Conservation (phyloP, 345 rosid genomes). For the Salix purpurea region DNA sequence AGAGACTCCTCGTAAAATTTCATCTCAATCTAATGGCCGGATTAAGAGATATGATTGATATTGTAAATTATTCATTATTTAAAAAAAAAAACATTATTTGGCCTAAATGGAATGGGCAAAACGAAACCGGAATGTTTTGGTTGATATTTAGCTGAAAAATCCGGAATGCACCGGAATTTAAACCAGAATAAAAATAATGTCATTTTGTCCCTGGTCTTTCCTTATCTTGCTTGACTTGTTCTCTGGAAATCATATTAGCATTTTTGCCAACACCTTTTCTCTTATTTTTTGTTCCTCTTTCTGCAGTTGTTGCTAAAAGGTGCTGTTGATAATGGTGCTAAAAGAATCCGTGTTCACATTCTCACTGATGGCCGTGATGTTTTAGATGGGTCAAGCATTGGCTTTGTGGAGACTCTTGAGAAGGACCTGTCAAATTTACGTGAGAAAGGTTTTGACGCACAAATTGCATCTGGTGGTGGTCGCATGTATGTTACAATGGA, state of each 20-base stretch:
- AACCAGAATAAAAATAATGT: too few relatives aligned
- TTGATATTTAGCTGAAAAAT: too few relatives aligned
- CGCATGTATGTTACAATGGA: conserved; percentile 98
- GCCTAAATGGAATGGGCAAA: too few relatives aligned
- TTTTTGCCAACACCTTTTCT: neutral
- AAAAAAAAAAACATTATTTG: too few relatives aligned
- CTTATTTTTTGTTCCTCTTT: neutral
- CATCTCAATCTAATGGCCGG: too few relatives aligned
- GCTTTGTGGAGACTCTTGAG: conserved; percentile 78
- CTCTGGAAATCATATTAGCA: neutral
- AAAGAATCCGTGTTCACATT: conserved; percentile 80
- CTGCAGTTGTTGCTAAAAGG: conserved; percentile 83
- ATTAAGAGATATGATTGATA: too few relatives aligned
- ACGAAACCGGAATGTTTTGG: too few relatives aligned
- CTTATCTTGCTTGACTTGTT: neutral
- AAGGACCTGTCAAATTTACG: conserved; percentile 54
- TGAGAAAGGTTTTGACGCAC: conserved; percentile 82
- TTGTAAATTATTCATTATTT: too few relatives aligned
- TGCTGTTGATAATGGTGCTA: conserved; percentile 76
- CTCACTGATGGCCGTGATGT: conserved; percentile 99
- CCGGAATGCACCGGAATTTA: too few relatives aligned
- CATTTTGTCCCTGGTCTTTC: neutral
- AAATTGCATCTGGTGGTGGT: conserved; percentile 96
- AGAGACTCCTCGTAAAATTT: too few relatives aligned
- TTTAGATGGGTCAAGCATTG: conserved; percentile 86